Percentiles rank a stretch among this genome's conserved stretches.
Conservation (phyloP, 495 filamentous ascomycete species). For the Pyrenula aspistea region DNA sequence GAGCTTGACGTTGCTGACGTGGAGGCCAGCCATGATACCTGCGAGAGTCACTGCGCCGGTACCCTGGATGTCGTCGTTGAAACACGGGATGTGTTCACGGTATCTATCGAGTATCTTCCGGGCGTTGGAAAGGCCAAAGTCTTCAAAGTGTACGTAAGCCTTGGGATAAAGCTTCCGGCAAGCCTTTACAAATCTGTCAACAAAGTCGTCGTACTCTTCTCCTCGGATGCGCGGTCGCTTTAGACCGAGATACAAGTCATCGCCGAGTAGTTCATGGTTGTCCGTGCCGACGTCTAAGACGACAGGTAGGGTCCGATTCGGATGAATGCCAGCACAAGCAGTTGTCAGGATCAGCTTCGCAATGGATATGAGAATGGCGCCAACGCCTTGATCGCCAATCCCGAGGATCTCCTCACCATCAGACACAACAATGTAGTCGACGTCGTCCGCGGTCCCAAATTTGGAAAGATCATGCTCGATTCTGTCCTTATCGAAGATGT, state of each 20-base stretch:
- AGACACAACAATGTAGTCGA: slow-evolving; percentile 84
- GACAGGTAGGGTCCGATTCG: slow-evolving; percentile 65
- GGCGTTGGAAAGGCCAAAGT: slow-evolving; percentile 47
- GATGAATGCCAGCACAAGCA: slow-evolving; percentile 75
- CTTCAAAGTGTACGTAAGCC: slow-evolving; percentile 76
- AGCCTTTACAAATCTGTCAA: slow-evolving; percentile 59
- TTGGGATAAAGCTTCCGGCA: slow-evolving; percentile 60
- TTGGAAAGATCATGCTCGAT: slow-evolving; percentile 51
- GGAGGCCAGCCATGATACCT: slow-evolving; percentile 60
- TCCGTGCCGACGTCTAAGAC: slow-evolving; percentile 84
- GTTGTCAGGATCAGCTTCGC: slow-evolving; percentile 78
- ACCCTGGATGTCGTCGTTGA: slow-evolving; percentile 89
- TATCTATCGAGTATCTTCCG: slow-evolving; percentile 66
- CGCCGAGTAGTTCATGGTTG: slow-evolving; percentile 65
- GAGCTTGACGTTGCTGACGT: slow-evolving; percentile 55
- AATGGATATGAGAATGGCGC: slow-evolving; percentile 72
- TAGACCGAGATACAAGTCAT: slow-evolving; percentile 72
- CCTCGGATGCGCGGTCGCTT: slow-evolving; percentile 52
- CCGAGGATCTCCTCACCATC: slow-evolving; percentile 75
- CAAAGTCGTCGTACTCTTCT: slow-evolving; percentile 65
- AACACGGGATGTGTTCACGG: slow-evolving; percentile 59
- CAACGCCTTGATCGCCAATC: slow-evolving; percentile 86
- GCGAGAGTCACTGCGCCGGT: slow-evolving; percentile 82
- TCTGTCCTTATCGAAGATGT: slow-evolving; percentile 34
- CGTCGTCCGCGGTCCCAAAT: slow-evolving; percentile 59